Percentiles rank a stretch among this genome's conserved stretches.
These are phyloP conservation scores for Cyclotella choctawhatcheeana DNA, from an alignment of 108 stramenopile genomes.

Conservation along the genomic window DNA sequence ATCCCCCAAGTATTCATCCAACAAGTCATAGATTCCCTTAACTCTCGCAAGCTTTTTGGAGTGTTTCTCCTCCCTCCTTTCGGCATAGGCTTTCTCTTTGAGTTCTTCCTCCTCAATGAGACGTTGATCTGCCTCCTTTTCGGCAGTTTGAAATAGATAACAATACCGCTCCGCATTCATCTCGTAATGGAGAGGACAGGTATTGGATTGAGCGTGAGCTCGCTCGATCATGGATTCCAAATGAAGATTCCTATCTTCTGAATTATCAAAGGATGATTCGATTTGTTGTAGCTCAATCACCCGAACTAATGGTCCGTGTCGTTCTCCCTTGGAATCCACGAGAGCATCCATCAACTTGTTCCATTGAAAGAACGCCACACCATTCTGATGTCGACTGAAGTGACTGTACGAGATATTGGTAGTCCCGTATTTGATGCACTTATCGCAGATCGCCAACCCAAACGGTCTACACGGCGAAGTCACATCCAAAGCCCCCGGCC, in stretches of 20 bases:
- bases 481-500: slow-evolving; percentile 17
- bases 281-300: slow-evolving; percentile 48
- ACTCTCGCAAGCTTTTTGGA: slow-evolving; percentile 27
- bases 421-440: slow-evolving; percentile 45
- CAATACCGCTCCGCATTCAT: slow-evolving; percentile 25
- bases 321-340: slow-evolving; percentile 31
- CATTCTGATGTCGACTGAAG: slow-evolving; percentile 25
- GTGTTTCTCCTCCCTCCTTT: slow-evolving; percentile 41
- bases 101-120: slow-evolving; percentile 8
- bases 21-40: slow-evolving; percentile 15
- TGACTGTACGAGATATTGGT: slow-evolving; percentile 34
- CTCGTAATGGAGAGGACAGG: slow-evolving; percentile 30
- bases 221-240: slow-evolving; percentile 18
- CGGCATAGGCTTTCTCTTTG: slow-evolving; percentile 7
- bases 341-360: slow-evolving; percentile 37
- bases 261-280: slow-evolving; percentile 28
- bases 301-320: slow-evolving; percentile 23
- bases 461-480: slow-evolving; percentile 20
- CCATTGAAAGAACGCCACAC: slow-evolving; percentile 45
- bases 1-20: slow-evolving; percentile 38
- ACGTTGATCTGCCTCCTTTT: slow-evolving; percentile 41
- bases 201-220: slow-evolving; percentile 6
- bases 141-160: slow-evolving; percentile 36
- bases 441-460: slow-evolving; percentile 48
- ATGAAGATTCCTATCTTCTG: slow-evolving; percentile 25